Base-by-base conservation (phyloP, 2,329 filamentous ascomycete species). In the Septoria petroselini region DNA sequence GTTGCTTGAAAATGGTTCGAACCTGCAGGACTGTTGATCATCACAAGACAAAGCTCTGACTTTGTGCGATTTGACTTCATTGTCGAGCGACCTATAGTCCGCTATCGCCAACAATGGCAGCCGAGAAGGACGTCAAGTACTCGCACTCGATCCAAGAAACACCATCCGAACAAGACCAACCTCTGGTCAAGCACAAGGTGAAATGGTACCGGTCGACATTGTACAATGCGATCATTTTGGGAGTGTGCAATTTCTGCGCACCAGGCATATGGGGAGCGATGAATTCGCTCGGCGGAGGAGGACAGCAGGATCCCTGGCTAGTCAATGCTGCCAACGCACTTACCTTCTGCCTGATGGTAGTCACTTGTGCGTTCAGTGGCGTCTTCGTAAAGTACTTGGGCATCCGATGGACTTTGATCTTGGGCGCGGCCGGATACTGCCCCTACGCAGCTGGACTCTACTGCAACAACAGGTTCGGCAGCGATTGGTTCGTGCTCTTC, bases 251-350 rank as follows among this genome's bases (percentile, higher is more conserved):
- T 62, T 80, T 88, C 54, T 73, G 82, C 1, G 84, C 84, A 0
- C 85, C 84, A 0, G 85, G 85, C 0, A 84, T 88, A 53, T 88
- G 84, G 84, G 55, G 52, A 21, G 47, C 42, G 11, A 48, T 88
- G 83, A 88, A 87, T 69, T 82, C 78, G 0, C 76, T 88, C 0
- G 85, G 85, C 7, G 85, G 83, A 1, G 85, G 85, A 41, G 85
- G 85, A 2, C 75, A 79, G 23, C 75, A 82, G 55, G 75, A 76
- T 7, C 85, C 85, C 0, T 76, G 82, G 59, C 73, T 88, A 1
- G 81, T 88, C 41, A 88, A 87, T 59, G 76, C 81, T 0, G 84
- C 83, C 11, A 89, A 89, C 58, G 80, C 84, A 0, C 66, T 88
- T 31, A 86, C 84, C 0, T 88, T 88, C 62, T 82, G 81, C 39